Percentiles rank a stretch among this genome's conserved stretches.
Conservation (phyloP, 1,139 yeast genomes). For the Yamadazyma triangularis region DNA sequence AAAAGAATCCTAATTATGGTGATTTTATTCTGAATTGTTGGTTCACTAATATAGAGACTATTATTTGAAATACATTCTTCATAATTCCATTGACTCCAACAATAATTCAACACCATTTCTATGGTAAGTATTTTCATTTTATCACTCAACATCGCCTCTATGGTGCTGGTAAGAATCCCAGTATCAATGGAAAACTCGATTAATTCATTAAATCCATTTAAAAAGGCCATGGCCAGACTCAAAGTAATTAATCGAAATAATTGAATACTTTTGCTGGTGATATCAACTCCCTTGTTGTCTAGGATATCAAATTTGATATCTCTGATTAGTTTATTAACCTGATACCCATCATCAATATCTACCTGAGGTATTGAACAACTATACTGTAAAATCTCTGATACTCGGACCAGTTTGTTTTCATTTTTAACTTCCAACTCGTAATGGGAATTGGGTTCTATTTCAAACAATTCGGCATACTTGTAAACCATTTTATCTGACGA, state of each 20-base stretch:
- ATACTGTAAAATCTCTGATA: conserved; percentile 5
- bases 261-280: conserved; percentile 10
- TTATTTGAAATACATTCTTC: conserved; percentile 11
- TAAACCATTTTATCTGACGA: conserved; percentile 6
- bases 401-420: conserved; percentile 3
- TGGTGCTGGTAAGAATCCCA: conserved; percentile 19
- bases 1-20: conserved; percentile 30
- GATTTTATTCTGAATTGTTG: conserved; percentile 23
- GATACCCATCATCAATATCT: conserved; percentile 3
- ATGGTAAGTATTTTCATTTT: conserved; percentile 16
- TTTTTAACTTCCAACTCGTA: background rate
- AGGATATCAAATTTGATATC: conserved; percentile 8
- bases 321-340: conserved; percentile 8
- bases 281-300: conserved; percentile 5
- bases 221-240: conserved; percentile 14
- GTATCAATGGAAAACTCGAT: conserved; percentile 31
- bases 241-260: conserved; percentile 13
- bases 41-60: conserved; percentile 25
- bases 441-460: conserved; percentile 3
- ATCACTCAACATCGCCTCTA: conserved; percentile 10
- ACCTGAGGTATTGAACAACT: conserved; percentile 7
- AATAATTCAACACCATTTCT: conserved; percentile 32
- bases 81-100: conserved; percentile 34
- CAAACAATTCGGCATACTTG: conserved; percentile 10
- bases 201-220: conserved; percentile 29